Conservation (phyloP, 106 monocot species). For the Dioscorea dumetorum region DNA sequence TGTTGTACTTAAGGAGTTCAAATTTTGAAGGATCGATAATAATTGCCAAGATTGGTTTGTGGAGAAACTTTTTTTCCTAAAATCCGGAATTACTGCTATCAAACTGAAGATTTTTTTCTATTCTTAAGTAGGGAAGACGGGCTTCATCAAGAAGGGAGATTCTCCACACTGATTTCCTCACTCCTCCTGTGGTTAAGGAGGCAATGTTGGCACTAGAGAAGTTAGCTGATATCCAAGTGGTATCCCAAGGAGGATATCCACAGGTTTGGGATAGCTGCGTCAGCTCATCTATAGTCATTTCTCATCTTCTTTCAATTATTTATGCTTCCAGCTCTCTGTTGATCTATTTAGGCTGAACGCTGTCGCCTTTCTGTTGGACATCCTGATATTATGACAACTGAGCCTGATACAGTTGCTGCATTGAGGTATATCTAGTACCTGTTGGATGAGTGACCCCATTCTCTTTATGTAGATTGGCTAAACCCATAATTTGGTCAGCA, state of each 20-base stretch:
- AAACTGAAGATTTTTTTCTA: neutral
- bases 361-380: slow-evolving; percentile 84
- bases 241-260: slow-evolving; percentile 89
- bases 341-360: slow-evolving; percentile 64
- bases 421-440: slow-evolving; percentile 42
- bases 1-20: too few species aligned
- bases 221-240: slow-evolving; percentile 54
- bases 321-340: neutral
- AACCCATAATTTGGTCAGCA: slow-evolving; percentile 37
- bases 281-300: neutral
- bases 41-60: neutral
- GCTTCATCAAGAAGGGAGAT: slow-evolving; percentile 73
- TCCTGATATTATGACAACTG: slow-evolving; percentile 49
- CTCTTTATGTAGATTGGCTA: slow-evolving; percentile 26
- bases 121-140: slow-evolving; percentile 46
- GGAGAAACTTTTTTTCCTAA: neutral
- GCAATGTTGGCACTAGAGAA: slow-evolving; percentile 61
- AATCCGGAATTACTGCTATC: neutral
- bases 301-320: neutral
- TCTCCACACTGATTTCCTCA: slow-evolving; percentile 82
- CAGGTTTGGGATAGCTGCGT: slow-evolving; percentile 26
- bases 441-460: neutral
- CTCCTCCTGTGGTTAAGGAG: slow-evolving; percentile 72
- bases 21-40: too few species aligned
- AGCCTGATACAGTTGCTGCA: slow-evolving; percentile 74